Conservation (phyloP, 352 stramenopile genomes). For the Globisporangium mamillatum region DNA sequence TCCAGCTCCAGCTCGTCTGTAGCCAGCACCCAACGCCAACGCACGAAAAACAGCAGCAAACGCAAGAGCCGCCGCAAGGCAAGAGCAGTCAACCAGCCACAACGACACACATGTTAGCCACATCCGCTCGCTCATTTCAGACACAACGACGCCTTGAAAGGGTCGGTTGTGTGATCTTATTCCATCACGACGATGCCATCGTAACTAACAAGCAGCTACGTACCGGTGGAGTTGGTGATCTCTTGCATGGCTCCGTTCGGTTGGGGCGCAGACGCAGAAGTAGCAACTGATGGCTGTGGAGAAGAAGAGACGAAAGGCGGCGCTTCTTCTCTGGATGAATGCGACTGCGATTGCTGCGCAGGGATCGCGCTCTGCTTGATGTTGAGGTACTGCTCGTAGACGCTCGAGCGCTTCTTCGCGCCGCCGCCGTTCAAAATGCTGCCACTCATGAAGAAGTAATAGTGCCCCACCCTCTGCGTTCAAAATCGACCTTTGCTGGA, state of each 20-base stretch:
- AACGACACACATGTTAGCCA: constrained; percentile 9
- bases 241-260: constrained; percentile 17
- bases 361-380: constrained; percentile 35
- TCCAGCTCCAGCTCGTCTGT: constrained; percentile 53
- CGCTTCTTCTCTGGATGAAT: not conserved
- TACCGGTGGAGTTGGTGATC: constrained; percentile 61
- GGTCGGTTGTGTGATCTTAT: not conserved
- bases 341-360: not conserved
- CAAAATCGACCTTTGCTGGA: too few species aligned
- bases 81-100: not conserved
- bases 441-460: constrained; percentile 18
- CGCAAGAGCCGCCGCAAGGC: not conserved
- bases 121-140: not conserved
- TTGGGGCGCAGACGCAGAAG: not conserved
- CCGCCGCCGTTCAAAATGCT: constrained; percentile 5
- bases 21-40: not conserved
- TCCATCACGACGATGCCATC: not conserved
- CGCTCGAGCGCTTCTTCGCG: constrained; percentile 19
- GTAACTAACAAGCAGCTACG: not conserved
- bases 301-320: not conserved
- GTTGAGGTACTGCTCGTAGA: constrained; percentile 58
- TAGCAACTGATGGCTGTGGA: not conserved
- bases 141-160: not conserved
- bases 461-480: constrained; percentile 6
- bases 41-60: not conserved